phyloP scores from a whole-genome alignment of 306 rosid genomes.

The Gillenia trifoliata region DNA sequence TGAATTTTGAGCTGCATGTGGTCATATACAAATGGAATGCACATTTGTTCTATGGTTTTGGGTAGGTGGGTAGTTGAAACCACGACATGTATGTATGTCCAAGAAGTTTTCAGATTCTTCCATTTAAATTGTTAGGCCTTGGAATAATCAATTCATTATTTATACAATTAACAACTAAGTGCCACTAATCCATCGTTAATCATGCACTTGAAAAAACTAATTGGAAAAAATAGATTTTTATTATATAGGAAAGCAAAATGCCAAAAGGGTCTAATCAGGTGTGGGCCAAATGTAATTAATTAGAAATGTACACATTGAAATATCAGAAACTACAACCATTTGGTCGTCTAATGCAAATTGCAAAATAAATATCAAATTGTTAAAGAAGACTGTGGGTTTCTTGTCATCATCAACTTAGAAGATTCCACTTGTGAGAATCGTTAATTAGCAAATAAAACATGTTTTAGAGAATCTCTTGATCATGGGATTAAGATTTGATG shows the following conservation, averaged over 20 bases:
- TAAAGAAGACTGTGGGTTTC: slow-evolving; percentile 16
- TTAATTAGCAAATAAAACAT: background rate
- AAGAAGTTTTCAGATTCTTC: slow-evolving; percentile 15
- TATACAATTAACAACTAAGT: slow-evolving; percentile 10
- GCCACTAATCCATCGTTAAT: background rate
- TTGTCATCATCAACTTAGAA: slow-evolving; percentile 37
- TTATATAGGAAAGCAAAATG: slow-evolving; percentile 8
- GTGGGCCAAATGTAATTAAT: background rate
- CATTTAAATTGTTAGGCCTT: background rate
- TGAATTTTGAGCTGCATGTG: background rate
- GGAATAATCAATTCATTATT: slow-evolving; percentile 13
- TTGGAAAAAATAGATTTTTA: background rate
- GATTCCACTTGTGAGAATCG: slow-evolving; percentile 22
- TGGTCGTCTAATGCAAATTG: background rate
- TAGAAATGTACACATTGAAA: background rate
- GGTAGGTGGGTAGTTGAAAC: background rate
- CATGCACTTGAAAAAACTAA: background rate
- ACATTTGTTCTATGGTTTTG: background rate
- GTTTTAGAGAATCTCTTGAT: background rate
- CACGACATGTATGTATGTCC: slow-evolving; percentile 1
- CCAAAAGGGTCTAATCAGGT: slow-evolving; percentile 19
- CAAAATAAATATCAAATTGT: background rate
- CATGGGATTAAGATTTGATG: background rate
- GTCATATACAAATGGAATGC: background rate
- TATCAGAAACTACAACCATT: slow-evolving; percentile 7